Percentiles rank a stretch among this genome's conserved stretches.
Evolutionary conservation across 2,329 filamentous ascomycete species (phyloP).

Genomic region (Malbranchea cinnamomea): DNA sequence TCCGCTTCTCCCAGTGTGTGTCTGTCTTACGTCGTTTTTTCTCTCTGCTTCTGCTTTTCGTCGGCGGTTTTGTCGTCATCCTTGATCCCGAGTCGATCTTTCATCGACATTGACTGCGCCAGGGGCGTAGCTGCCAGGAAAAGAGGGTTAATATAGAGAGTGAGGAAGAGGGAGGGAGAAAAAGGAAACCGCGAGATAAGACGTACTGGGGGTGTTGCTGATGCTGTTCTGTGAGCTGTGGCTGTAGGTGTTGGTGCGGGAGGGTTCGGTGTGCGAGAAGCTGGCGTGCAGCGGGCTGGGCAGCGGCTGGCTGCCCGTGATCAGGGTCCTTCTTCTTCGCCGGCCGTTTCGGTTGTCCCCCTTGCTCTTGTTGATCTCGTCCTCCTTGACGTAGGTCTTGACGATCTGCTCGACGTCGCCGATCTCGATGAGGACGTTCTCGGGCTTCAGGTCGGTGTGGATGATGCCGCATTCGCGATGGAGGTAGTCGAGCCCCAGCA

Average conservation of each 20-base stretch:
- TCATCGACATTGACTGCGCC: conserved; percentile 36
- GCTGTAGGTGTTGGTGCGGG: conserved; percentile 42
- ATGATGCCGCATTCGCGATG: conserved; percentile 98
- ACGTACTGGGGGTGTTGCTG: conserved; percentile 53
- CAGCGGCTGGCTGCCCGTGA: conserved; percentile 91
- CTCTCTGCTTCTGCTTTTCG: conserved; percentile 59
- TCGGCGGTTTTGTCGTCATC: conserved; percentile 40
- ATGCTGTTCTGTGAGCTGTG: conserved; percentile 58
- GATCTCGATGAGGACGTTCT: conserved; percentile 97
- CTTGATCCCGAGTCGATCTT: conserved; percentile 41
- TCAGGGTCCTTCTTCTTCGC: conserved; percentile 76
- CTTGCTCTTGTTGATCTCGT: conserved; percentile 52
- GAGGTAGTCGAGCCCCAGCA: conserved; percentile 88
- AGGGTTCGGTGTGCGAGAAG: conserved; percentile 65
- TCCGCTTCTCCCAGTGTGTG: too few relatives aligned
- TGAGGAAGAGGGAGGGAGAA: conserved; percentile 26
- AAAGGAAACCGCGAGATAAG: conserved; percentile 27
- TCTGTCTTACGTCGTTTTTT: conserved; percentile 75
- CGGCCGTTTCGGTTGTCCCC: conserved; percentile 87
- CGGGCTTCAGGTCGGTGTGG: conserved; percentile 92
- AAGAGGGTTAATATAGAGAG: conserved; percentile 24
- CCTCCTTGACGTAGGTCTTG: conserved; percentile 83
- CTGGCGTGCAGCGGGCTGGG: conserved; percentile 87
- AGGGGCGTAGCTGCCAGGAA: conserved; percentile 38
- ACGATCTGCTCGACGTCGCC: conserved; percentile 98